Evolutionary conservation across 352 stramenopile genomes (phyloP).

Genomic region (Phytophthora ohioensis): DNA sequence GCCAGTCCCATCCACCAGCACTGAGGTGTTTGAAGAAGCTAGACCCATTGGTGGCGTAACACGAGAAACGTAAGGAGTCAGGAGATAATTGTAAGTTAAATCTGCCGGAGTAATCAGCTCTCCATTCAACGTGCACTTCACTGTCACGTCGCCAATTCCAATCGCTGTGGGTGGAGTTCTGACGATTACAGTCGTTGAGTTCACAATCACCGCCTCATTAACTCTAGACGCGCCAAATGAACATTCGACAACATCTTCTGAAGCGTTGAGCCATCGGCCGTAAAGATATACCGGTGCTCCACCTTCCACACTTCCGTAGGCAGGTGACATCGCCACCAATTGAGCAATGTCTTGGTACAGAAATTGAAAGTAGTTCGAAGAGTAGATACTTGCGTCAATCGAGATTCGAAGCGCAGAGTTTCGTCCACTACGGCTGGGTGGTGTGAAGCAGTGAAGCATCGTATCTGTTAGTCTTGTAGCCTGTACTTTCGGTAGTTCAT

Average conservation of each 20-base stretch:
- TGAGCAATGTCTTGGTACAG: constrained; percentile 38
- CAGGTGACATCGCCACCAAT: constrained; percentile 29
- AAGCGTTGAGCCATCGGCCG: constrained; percentile 35
- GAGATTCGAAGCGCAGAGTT: constrained; percentile 30
- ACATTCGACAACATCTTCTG: constrained; percentile 38
- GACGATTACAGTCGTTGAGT: constrained; percentile 28
- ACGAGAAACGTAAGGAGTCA: constrained; percentile 15
- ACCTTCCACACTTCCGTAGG: constrained; percentile 44
- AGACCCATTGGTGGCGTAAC: constrained; percentile 40
- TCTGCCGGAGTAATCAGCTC: constrained; percentile 22
- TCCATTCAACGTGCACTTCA: constrained; percentile 41
- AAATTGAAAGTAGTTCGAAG: constrained; percentile 18
- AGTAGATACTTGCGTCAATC: constrained; percentile 37
- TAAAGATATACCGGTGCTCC: constrained; percentile 24
- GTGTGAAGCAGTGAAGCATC: constrained; percentile 35
- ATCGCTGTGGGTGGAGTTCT: constrained; percentile 22
- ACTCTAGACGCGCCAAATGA: constrained; percentile 31
- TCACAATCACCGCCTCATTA: constrained; percentile 18
- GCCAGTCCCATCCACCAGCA: constrained; percentile 42
- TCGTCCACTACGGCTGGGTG: constrained; percentile 25
- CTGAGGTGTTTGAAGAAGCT: constrained; percentile 15
- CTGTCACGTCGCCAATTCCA: constrained; percentile 11
- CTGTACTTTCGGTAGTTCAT: constrained; percentile 3
- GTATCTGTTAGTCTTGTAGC: constrained; percentile 20
- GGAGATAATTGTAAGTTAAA: constrained; percentile 43